Evolutionary conservation across 2,329 filamentous ascomycete species (phyloP), one percentile per base, ranked within the genome.

Genomic region (Diplodia seriata): DNA sequence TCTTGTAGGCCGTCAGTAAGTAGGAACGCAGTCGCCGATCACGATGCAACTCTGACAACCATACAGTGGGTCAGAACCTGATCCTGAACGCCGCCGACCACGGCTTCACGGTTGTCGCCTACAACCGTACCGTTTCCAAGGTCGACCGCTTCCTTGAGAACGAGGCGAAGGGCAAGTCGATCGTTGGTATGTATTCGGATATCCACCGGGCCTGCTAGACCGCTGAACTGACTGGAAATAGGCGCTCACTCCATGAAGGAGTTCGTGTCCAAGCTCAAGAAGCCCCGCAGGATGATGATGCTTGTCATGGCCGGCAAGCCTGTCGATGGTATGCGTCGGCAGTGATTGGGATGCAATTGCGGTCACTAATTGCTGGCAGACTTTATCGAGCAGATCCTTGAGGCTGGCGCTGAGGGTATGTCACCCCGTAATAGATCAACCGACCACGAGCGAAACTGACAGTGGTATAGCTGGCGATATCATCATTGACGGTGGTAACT

Each of bases 401-500:
- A 82, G 76, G 81, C 81, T 53, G 78, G 77, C 64, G 75, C 73
- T 68, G 77, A 79, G 72, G 74, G 56, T 54, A 66, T 56, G 63
- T 47, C 51, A 23, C 12, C n/a, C 63, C 29, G 14, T 36, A 36
- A 15, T n/a, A 6, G 43, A 18, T 4, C n/a, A 12, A 29, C 43
- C 43, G 29, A 53, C 23, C 6, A 7, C 14, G 40, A 18, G 40
- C 49, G 23, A 51, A 55, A 18, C 53, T 56, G 9, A 33, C 43
- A n/a, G n/a, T 3, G 26, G 9, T 7, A 49, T 12, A 66, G 66
- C 50, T 12, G 67, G 67, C 43, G 95, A 99, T 81, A 97, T 99
- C 88, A 96, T 99, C 87, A 98, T 99, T 78, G 95, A 99, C 79
- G 95, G 95, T 81, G 95, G 93, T 77, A 98, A 99, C 91, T 98